These are phyloP conservation scores for Patellifolia procumbens DNA, from an alignment of 179 eudicot species.

Conservation along the genomic window DNA sequence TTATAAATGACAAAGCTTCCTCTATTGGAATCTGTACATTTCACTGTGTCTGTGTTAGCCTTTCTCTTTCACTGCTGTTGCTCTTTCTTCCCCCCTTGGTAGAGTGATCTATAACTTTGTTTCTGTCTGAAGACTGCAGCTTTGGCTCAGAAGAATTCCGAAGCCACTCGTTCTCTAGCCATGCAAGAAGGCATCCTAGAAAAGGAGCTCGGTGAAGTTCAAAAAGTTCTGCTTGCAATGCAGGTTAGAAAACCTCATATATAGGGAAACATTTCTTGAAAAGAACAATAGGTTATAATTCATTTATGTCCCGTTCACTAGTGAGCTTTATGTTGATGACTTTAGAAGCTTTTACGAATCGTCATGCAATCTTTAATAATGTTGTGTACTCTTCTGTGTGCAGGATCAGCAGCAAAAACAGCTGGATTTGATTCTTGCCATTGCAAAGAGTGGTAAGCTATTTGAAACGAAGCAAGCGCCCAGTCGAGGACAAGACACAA, in stretches of 20 bases:
- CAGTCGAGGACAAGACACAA: constrained; percentile 28
- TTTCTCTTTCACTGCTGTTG: background rate
- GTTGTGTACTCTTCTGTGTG: background rate
- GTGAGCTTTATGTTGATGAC: background rate
- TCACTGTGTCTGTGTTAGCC: background rate
- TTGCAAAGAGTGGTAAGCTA: constrained; percentile 65
- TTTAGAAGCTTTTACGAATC: too few relatives aligned
- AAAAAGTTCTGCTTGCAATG: constrained; percentile 92
- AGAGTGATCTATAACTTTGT: constrained; percentile 13
- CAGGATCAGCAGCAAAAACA: constrained; percentile 95
- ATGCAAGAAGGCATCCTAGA: constrained; percentile 72
- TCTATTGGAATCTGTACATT: background rate
- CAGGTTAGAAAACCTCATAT: constrained; percentile 51
- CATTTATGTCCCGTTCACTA: background rate
- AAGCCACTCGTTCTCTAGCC: constrained; percentile 84
- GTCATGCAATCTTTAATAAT: background rate
- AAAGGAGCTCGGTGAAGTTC: constrained; percentile 90
- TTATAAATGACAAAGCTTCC: background rate
- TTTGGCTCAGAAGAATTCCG: constrained; percentile 90
- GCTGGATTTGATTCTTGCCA: constrained; percentile 82
- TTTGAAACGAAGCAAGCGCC: constrained; percentile 46
- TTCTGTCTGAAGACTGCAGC: constrained; percentile 69
- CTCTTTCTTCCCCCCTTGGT: background rate
- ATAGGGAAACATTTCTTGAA: background rate
- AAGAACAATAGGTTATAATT: background rate